phyloP scores from a whole-genome alignment of 2,329 filamentous ascomycete species.

The Hymenoscyphus fructigenus region DNA sequence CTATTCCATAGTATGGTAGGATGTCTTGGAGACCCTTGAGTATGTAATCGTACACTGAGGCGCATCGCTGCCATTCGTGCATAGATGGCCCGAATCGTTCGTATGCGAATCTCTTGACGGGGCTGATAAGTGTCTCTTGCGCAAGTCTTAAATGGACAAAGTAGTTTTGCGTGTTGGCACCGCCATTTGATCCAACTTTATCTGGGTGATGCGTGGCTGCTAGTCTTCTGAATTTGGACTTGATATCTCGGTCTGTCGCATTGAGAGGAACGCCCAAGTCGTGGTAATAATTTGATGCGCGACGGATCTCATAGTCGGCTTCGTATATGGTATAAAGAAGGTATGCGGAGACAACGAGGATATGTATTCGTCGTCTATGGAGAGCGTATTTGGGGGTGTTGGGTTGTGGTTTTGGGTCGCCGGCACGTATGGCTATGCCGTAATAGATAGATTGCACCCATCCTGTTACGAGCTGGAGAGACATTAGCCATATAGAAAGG shows the following conservation, averaged over 20 bases:
- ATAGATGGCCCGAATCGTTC: slow-evolving; percentile 81
- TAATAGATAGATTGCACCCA: slow-evolving; percentile 83
- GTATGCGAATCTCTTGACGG: slow-evolving; percentile 79
- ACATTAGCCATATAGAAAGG: slow-evolving; percentile 11
- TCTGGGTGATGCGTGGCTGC: slow-evolving; percentile 77
- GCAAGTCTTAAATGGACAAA: slow-evolving; percentile 85
- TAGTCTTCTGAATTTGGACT: slow-evolving; percentile 79
- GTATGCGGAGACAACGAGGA: slow-evolving; percentile 78
- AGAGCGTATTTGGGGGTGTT: slow-evolving; percentile 66
- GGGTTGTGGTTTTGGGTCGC: slow-evolving; percentile 73
- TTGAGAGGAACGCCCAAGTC: slow-evolving; percentile 68
- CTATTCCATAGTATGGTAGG: slow-evolving; percentile 60
- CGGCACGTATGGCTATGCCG: slow-evolving; percentile 82
- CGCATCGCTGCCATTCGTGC: slow-evolving; percentile 62
- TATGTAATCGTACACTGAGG: slow-evolving; percentile 72
- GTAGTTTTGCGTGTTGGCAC: slow-evolving; percentile 44
- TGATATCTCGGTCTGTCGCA: slow-evolving; percentile 74
- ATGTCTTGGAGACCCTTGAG: slow-evolving; percentile 61
- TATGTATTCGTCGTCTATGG: slow-evolving; percentile 80
- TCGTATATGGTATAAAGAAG: slow-evolving; percentile 92
- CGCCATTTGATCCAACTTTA: slow-evolving; percentile 51
- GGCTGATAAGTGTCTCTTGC: slow-evolving; percentile 77
- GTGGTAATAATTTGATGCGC: slow-evolving; percentile 73
- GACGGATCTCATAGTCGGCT: slow-evolving; percentile 76
- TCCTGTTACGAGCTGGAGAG: slow-evolving; percentile 67